These are phyloP conservation scores for Penicillium sp. DNA, from an alignment of 2,329 filamentous ascomycete genomes.

Conservation along the genomic window DNA sequence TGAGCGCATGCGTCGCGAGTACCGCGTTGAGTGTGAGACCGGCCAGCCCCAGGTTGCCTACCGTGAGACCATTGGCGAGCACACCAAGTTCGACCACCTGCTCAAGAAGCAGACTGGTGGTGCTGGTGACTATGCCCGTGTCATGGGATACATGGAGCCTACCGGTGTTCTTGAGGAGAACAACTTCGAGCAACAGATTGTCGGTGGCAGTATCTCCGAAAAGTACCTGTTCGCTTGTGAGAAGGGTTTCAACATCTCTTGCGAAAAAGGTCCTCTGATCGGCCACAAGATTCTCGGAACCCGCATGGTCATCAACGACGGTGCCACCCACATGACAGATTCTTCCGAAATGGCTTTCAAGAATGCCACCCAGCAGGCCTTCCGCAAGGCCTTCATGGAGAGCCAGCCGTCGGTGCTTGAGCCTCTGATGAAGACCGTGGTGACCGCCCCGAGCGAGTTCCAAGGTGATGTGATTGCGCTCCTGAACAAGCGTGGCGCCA, in stretches of 20 bases:
- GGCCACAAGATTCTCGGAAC: conserved; percentile 90
- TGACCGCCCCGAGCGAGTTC: conserved; percentile 95
- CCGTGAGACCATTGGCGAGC: conserved; percentile 82
- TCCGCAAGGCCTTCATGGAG: conserved; percentile 85
- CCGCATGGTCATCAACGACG: conserved; percentile 90
- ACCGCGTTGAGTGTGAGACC: conserved; percentile 93
- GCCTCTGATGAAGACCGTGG: conserved; percentile 96
- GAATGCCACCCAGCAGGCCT: conserved; percentile 90
- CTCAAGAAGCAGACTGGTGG: conserved; percentile 95
- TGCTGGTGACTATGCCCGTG: conserved; percentile 90
- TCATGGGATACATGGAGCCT: conserved; percentile 88
- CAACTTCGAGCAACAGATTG: conserved; percentile 80
- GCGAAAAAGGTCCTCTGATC: conserved; percentile 82
- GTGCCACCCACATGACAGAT: conserved; percentile 95
- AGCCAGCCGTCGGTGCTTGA: conserved; percentile 83
- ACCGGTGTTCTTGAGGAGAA: conserved; percentile 69
- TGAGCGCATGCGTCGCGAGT: conserved; percentile 93
- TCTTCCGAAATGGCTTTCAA: conserved; percentile 97
- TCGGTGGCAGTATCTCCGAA: conserved; percentile 87
- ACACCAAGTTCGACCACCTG: conserved; percentile 84
- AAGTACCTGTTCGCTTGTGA: conserved; percentile 93
- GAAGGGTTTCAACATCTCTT: conserved; percentile 85
- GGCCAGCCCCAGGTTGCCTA: conserved; percentile 96
- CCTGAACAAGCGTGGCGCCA: conserved; percentile 93
- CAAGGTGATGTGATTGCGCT: conserved; percentile 93